Percentiles rank a stretch among this genome's conserved stretches.
These are phyloP conservation scores for Lenzites betulinus DNA, from an alignment of 768 basidiomycete genomes.

Conservation along the genomic window DNA sequence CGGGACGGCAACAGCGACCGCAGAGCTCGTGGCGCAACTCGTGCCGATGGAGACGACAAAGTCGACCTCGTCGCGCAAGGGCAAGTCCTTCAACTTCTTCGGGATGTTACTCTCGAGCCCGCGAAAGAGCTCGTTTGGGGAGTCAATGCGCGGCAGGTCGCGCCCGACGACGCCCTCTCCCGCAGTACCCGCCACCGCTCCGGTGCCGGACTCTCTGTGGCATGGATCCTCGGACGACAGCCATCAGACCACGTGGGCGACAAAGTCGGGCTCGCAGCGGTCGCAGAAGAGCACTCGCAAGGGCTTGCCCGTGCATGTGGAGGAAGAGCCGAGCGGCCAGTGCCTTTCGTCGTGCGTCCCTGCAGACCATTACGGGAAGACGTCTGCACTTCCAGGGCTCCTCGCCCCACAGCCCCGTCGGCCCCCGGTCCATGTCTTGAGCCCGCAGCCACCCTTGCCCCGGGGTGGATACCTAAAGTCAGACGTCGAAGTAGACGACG, in stretches of 20 bases:
- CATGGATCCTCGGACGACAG: background rate
- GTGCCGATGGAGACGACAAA: constrained; percentile 21
- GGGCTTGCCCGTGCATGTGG: constrained; percentile 7
- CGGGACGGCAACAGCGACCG: constrained; percentile 8
- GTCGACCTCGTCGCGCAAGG: constrained; percentile 23
- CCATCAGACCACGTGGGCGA: constrained; percentile 4
- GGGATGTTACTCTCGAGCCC: constrained; percentile 28
- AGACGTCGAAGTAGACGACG: constrained; percentile 6
- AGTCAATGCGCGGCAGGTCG: constrained; percentile 23
- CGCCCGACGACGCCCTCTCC: constrained; percentile 21
- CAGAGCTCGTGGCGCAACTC: constrained; percentile 28
- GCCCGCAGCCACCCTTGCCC: constrained; percentile 23
- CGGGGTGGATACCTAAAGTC: constrained; percentile 13
- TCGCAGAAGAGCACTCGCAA: constrained; percentile 20
- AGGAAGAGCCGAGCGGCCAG: constrained; percentile 1
- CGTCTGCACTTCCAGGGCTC: constrained; percentile 14
- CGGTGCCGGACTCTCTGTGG: constrained; percentile 10
- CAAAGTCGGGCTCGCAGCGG: constrained; percentile 19
- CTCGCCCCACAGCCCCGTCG: constrained; percentile 19
- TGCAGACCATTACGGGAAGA: constrained; percentile 8
- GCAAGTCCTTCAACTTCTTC: constrained; percentile 31
- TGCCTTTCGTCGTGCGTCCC: constrained; percentile 9
- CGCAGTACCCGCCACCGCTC: background rate
- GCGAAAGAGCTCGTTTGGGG: constrained; percentile 25
- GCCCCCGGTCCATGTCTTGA: constrained; percentile 21